These are phyloP conservation scores for Geotrichum restrictum DNA, from an alignment of 1,139 yeast species.

Conservation along the genomic window DNA sequence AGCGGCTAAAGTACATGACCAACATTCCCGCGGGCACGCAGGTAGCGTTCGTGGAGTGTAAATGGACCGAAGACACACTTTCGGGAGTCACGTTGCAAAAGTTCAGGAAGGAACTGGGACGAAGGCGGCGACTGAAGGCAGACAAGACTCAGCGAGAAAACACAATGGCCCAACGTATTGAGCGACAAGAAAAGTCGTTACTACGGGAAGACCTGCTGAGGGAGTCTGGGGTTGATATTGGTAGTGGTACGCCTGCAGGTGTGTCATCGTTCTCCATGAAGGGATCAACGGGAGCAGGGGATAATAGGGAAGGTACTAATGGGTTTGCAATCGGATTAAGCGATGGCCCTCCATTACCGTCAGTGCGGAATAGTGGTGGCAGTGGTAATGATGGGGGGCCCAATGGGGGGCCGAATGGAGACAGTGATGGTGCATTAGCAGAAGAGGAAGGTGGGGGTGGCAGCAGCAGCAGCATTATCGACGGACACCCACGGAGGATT, in stretches of 20 bases:
- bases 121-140: conserved; percentile 53
- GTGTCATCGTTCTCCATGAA: background rate
- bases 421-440: background rate
- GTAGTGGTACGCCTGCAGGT: too few relatives aligned
- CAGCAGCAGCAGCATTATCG: background rate
- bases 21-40: conserved; percentile 85
- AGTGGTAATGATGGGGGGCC: background rate
- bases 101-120: conserved; percentile 58
- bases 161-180: conserved; percentile 55
- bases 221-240: conserved; percentile 24
- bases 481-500: background rate
- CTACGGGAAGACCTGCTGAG: conserved; percentile 31
- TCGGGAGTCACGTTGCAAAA: conserved; percentile 5
- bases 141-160: conserved; percentile 64
- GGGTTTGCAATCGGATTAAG: conserved; percentile 2
- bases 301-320: background rate
- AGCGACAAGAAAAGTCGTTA: conserved; percentile 53
- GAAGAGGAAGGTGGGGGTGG: background rate
- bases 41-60: conserved; percentile 77
- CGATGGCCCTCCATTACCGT: background rate
- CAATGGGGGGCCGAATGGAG: background rate
- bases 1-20: conserved; percentile 67
- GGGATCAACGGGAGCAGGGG: background rate
- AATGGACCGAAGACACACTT: conserved; percentile 53
- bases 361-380: too few relatives aligned